These are phyloP conservation scores for Trypanosomatidae sp. DNA, from an alignment of 208 protist species.

Conservation along the genomic window DNA sequence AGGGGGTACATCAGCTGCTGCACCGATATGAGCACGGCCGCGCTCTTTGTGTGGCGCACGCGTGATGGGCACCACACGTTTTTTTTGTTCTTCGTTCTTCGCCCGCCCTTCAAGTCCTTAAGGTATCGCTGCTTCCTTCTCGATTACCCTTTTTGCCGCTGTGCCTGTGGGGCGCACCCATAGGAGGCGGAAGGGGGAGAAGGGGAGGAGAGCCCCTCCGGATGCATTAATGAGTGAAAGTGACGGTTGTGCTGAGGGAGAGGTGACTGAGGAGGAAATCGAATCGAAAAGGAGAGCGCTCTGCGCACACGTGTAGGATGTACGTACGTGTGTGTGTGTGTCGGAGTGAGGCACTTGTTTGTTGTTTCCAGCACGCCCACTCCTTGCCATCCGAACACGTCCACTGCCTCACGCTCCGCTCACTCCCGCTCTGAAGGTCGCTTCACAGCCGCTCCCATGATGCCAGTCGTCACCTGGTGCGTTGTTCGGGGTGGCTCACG, in stretches of 20 bases:
- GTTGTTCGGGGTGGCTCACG: too few species aligned
- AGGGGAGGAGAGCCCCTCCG: not conserved
- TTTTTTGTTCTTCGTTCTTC: constrained; percentile 1
- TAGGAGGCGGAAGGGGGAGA: not conserved
- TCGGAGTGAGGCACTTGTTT: not conserved
- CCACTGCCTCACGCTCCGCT: not conserved
- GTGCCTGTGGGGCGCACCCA: not conserved
- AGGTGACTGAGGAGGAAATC: not conserved
- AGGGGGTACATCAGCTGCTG: too few species aligned
- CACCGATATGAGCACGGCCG: too few species aligned
- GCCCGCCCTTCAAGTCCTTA: not conserved
- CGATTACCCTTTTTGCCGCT: too few species aligned
- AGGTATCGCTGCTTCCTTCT: not conserved
- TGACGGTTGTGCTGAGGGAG: not conserved
- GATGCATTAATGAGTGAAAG: not conserved
- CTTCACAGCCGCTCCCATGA: not conserved
- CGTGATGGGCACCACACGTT: too few species aligned
- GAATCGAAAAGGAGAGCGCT: constrained; percentile 8
- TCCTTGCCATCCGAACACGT: not conserved
- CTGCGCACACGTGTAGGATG: not conserved
- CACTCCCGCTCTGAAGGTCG: too few species aligned
- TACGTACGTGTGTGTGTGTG: not conserved
- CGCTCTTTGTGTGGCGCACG: too few species aligned
- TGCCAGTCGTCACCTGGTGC: too few species aligned
- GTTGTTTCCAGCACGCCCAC: not conserved